These are phyloP conservation scores for Cryptosporidium xiaoi DNA, from an alignment of 169 alveolate species.

Conservation along the genomic window DNA sequence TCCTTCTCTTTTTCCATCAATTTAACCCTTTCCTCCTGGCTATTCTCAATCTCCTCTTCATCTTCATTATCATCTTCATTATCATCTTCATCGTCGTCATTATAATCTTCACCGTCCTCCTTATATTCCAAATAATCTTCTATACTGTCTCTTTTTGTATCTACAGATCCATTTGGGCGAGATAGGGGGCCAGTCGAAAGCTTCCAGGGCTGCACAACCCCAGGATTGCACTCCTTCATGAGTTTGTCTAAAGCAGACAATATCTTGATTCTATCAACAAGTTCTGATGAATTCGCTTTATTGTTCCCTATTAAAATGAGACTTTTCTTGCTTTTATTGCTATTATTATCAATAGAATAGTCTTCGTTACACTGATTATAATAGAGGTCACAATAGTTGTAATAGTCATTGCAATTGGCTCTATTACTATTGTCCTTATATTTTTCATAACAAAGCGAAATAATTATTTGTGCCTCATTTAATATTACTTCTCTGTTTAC, in stretches of 20 bases:
- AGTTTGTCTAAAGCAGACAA: slow-evolving; percentile 52
- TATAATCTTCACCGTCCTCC: slow-evolving; percentile 6
- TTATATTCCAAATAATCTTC: too few relatives aligned
- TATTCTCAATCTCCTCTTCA: slow-evolving; percentile 35
- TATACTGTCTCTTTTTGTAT: slow-evolving; percentile 7
- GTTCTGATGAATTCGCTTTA: slow-evolving; percentile 53
- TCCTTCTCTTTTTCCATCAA: background rate
- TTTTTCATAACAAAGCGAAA: slow-evolving; percentile 53
- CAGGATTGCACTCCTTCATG: slow-evolving; percentile 78
- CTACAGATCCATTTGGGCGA: slow-evolving; percentile 18
- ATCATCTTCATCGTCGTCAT: slow-evolving; percentile 54
- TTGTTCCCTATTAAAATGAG: slow-evolving; percentile 34
- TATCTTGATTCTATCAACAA: slow-evolving; percentile 51
- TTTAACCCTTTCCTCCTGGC: background rate
- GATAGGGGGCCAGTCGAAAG: slow-evolving; percentile 80
- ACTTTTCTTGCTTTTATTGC: slow-evolving; percentile 22
- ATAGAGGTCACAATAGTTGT: background rate
- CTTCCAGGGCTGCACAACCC: slow-evolving; percentile 80
- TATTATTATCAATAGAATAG: background rate
- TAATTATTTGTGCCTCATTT: slow-evolving; percentile 79
- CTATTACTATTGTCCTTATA: background rate
- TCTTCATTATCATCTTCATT: slow-evolving; percentile 33
- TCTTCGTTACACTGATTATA: background rate
- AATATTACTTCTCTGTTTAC: slow-evolving; percentile 83
- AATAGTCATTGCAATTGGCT: background rate